Conservation (phyloP, 1,284 basidiomycete species). For the Takashimella koratensis region DNA sequence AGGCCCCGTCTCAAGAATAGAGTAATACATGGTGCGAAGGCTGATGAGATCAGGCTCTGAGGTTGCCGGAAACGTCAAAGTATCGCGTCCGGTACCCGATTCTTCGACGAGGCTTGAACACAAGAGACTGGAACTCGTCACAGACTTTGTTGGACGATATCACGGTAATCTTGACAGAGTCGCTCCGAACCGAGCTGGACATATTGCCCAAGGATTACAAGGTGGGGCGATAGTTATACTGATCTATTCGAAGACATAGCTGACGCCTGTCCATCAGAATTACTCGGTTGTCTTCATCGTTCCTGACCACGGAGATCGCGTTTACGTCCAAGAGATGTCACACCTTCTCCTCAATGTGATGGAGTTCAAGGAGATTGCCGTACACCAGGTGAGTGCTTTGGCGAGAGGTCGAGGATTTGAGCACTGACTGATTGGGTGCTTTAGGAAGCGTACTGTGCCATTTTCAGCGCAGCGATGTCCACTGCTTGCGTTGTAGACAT, state of each 20-base stretch:
- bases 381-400: conserved; percentile 67
- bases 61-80: conserved; percentile 61
- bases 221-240: conserved; percentile 56
- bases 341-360: conserved; percentile 72
- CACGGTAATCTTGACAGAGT: conserved; percentile 63
- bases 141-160: conserved; percentile 73
- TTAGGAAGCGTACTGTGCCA: conserved; percentile 89
- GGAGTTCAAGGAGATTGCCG: conserved; percentile 87
- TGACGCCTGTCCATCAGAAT: conserved; percentile 55
- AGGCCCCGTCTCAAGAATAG: background rate
- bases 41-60: conserved; percentile 58
- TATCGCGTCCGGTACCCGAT: conserved; percentile 77
- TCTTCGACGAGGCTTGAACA: conserved; percentile 71
- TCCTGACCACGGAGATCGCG: conserved; percentile 84
- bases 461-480: conserved; percentile 91
- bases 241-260: background rate
- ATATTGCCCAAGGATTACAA: conserved; percentile 60
- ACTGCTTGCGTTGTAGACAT: conserved; percentile 94
- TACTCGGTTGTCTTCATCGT: conserved; percentile 86
- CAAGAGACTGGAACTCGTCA: conserved; percentile 64
- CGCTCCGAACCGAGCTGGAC: conserved; percentile 61
- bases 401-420: background rate
- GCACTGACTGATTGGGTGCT: background rate
- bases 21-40: conserved; percentile 5
- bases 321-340: conserved; percentile 75